Base-by-base conservation (phyloP, 2,329 filamentous ascomycete genomes). In the Fonsecaea pugnacius region DNA sequence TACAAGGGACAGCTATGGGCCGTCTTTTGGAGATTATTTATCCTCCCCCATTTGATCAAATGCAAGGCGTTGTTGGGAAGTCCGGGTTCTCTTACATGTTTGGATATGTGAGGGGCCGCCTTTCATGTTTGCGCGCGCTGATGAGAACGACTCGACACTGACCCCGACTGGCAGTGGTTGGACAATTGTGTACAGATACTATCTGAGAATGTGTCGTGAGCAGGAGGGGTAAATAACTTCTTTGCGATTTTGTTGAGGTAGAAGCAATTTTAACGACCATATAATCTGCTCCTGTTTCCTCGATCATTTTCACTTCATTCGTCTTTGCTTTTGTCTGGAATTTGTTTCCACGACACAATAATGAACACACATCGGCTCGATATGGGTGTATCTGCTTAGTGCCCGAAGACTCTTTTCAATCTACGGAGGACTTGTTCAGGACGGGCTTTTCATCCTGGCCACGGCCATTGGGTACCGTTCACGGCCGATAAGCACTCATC, bases 51-150 rank as follows among this genome's bases (percentile, higher is more conserved):
- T 62, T 55, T 21, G 52, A 56, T 61, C 48, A 50, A 33, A 51
- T 43, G 60, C 54, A 43, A 40, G 60, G 60, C 60, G 60, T 58
- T 63, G 60, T 58, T 63, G 60, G 60, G 35, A 35, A 33, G 27
- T 10, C 30, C 60, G 14, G 32, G 38, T 43, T 43, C 56, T 38
- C 21, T 36, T 10, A 18, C 46, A 50, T 52, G 33, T 35, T 52
- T 27, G 27, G 27, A 30, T 5, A 30, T 30, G 27, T 30, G 27
- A 30, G 27, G 4, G 27, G 27, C 27, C 27, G 27, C 27, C 27
- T 30, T 30, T 30, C 27, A 30, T 30, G 27, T 30, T 30, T 30
- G 27, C 27, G 30, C 30, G 46, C 35, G 57, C 51, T 51, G 57
- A 30, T 51, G 57, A 52, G 33, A 52, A 40, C 38, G 46, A 32